Percentiles rank a stretch among this genome's conserved stretches.
phyloP scores from a whole-genome alignment of 768 basidiomycete species.

The Pleurotus salmoneostramineus region DNA sequence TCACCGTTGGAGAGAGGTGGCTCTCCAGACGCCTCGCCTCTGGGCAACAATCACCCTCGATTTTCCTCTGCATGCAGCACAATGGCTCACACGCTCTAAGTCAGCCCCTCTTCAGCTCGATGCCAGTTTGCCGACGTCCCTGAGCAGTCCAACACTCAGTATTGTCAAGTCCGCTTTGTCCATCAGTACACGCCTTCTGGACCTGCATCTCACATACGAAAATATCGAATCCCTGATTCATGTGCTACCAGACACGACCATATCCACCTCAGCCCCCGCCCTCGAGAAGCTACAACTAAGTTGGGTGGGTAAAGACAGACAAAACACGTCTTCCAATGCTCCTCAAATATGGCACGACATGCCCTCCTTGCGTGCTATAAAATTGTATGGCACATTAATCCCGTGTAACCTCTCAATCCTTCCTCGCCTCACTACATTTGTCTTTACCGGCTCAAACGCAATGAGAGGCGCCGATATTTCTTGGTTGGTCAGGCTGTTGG shows the following conservation, averaged over 20 bases:
- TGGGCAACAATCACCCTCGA: neutral
- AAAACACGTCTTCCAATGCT: neutral
- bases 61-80: too few relatives aligned
- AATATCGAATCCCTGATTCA: neutral
- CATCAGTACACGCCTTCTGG: neutral
- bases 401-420: neutral
- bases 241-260: neutral
- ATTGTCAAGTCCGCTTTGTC: neutral
- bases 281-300: neutral
- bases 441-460: neutral
- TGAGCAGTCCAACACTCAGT: neutral
- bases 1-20: neutral
- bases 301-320: neutral
- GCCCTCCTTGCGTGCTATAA: neutral
- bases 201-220: neutral
- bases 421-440: neutral
- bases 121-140: neutral
- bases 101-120: neutral
- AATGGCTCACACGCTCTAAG: neutral
- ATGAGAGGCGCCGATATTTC: neutral
- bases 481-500: neutral
- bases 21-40: neutral
- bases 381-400: neutral
- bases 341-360: neutral
- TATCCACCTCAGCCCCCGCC: neutral